phyloP scores from a whole-genome alignment of 2,329 filamentous ascomycete species.

The Tolypocladium album region DNA sequence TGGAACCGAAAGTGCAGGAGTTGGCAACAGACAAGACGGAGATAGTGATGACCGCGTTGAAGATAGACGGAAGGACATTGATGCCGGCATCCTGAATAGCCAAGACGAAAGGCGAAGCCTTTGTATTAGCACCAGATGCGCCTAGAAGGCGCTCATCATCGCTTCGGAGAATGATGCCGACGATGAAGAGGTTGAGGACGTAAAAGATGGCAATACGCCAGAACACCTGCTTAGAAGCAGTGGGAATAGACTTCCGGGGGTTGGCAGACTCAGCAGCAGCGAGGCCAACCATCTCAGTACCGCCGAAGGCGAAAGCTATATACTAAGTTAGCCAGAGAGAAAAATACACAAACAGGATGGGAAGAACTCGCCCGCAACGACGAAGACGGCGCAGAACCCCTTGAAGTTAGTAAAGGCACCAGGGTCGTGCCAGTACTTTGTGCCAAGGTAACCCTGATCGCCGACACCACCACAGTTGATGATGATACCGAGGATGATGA shows the following conservation, averaged over 20 bases:
- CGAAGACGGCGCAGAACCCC: constrained; percentile 11
- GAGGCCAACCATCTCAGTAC: constrained; percentile 13
- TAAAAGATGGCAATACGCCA: constrained; percentile 13
- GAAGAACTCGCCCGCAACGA: not conserved
- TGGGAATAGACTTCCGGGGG: constrained; percentile 12
- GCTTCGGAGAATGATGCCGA: constrained; percentile 10
- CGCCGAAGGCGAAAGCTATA: constrained; percentile 10
- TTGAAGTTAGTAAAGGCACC: constrained; percentile 11
- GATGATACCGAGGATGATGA: constrained; percentile 9
- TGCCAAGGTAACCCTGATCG: constrained; percentile 9
- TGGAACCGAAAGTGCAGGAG: constrained; percentile 78
- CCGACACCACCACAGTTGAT: constrained; percentile 10
- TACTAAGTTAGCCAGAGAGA: not conserved
- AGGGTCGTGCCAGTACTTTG: constrained; percentile 11
- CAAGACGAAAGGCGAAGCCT: constrained; percentile 5
- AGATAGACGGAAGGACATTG: constrained; percentile 3
- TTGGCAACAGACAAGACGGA: constrained; percentile 51
- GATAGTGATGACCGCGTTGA: constrained; percentile 53
- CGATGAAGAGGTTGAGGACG: constrained; percentile 10
- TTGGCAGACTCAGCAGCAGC: constrained; percentile 12
- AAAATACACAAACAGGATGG: not conserved
- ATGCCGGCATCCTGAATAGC: constrained; percentile 5
- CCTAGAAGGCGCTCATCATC: constrained; percentile 8
- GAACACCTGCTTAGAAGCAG: constrained; percentile 13
- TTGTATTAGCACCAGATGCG: not conserved